Evolutionary conservation across 1,284 basidiomycete species (phyloP).

Genomic region (Agroathelia rolfsii): DNA sequence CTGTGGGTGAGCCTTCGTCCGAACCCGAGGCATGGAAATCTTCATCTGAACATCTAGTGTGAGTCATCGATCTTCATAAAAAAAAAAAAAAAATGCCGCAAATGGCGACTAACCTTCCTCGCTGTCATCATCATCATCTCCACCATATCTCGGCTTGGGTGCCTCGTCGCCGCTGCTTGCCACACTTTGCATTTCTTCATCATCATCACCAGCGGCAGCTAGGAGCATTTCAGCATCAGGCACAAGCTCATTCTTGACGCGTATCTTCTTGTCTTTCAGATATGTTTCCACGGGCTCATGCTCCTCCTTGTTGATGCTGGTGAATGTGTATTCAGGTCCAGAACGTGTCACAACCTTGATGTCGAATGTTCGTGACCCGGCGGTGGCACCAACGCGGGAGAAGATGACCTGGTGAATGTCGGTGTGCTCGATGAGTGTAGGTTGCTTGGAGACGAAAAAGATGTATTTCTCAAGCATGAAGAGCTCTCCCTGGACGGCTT

Average conservation of each 20-base stretch:
- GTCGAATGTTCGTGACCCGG: conserved; percentile 88
- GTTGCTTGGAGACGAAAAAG: conserved; percentile 97
- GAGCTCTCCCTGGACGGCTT: conserved; percentile 93
- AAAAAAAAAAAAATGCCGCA: conserved; percentile 3
- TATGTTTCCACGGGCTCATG: conserved; percentile 81
- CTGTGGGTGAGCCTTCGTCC: conserved; percentile 77
- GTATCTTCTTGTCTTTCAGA: conserved; percentile 84
- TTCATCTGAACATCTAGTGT: conserved; percentile 42
- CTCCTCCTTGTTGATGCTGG: conserved; percentile 93
- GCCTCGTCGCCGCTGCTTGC: conserved; percentile 61
- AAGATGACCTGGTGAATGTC: conserved; percentile 91
- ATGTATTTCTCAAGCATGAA: conserved; percentile 98
- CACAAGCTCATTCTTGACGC: conserved; percentile 95
- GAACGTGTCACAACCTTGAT: conserved; percentile 81
- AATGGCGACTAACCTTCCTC: conserved; percentile 61
- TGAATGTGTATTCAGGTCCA: conserved; percentile 82
- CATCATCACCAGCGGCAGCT: conserved; percentile 57
- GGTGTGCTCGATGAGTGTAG: conserved; percentile 83
- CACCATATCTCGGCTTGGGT: conserved; percentile 41
- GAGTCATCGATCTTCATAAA: conserved; percentile 10
- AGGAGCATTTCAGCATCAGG: conserved; percentile 71
- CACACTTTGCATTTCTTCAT: conserved; percentile 77
- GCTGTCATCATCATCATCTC: conserved; percentile 68
- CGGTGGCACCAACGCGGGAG: conserved; percentile 88
- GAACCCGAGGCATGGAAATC: conserved; percentile 84